Base-by-base conservation (phyloP, 2,329 filamentous ascomycete species). In the Monilinia aucupariae region DNA sequence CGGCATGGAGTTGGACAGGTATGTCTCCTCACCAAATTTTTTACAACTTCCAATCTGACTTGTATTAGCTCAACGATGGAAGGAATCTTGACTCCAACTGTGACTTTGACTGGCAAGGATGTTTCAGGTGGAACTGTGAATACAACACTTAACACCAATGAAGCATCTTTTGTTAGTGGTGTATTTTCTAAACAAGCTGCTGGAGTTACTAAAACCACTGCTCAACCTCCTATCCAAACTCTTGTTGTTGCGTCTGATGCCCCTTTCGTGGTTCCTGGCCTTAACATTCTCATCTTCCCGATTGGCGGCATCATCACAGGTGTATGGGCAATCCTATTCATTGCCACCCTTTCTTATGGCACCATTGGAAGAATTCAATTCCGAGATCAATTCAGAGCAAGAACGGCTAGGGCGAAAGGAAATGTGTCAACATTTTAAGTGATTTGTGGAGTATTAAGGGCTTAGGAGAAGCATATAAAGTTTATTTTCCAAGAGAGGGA, bases 141-240 rank as follows among this genome's bases (percentile, higher is more conserved):
- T 70, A 87, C 87, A 56, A 85, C 83, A 41, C 82, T 91, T 58
- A 87, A 87, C 12, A 81, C 84, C 64, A 86, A 87, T 74, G 86
- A 90, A 73, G 87, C 88, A 20, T 81, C 83, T 8, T 92, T 91
- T 69, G 82, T 91, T 47, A 83, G 82, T 17, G 89, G 89, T 59
- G 82, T 89, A 69, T 91, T 91, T 75, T 83, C 87, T 61, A 76
- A 73, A 72, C n/a, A 72, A 54, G 65, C 65, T 56, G 59, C 67
- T 15, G 64, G 68, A 48, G 52, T 61, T 9, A 71, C 71, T 0
- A 69, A 69, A 49, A 64, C 67, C 3, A 64, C 62, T 65, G 74
- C 78, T 22, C 39, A 37, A 7, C 66, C 67, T 20, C 72, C 72
- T 0, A 70, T 73, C 37, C 71, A 71, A 65, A 73, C 71, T 20